A percentile compares a stretch with the other conserved stretches of the same genome.
Conservation (phyloP, 371 early-diverging fungal species). For the Rhizomucor miehei region DNA sequence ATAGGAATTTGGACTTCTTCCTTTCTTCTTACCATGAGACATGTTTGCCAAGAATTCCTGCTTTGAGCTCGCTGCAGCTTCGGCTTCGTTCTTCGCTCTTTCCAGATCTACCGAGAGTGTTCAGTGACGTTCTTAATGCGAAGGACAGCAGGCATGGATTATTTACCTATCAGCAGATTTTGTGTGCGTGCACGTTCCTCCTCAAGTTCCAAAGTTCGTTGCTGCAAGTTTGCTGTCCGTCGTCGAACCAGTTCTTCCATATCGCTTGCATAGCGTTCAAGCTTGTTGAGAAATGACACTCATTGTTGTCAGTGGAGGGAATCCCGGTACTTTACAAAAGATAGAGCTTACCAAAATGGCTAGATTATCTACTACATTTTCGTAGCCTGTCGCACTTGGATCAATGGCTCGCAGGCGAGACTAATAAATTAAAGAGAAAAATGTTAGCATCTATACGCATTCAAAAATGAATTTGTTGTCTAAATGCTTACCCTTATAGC, state of each 20-base stretch:
- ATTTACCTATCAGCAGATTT: constrained; percentile 25
- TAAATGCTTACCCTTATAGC: constrained; percentile 18
- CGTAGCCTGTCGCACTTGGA: constrained; percentile 37
- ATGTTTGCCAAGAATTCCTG: constrained; percentile 51
- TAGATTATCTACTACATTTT: constrained; percentile 49
- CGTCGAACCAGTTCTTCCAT: constrained; percentile 52
- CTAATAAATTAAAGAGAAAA: background rate
- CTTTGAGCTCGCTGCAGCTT: constrained; percentile 54
- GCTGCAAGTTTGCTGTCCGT: constrained; percentile 47
- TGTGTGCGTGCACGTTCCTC: constrained; percentile 45
- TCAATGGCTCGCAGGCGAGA: constrained; percentile 39
- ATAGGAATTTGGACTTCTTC: no score
- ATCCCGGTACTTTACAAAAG: no score
- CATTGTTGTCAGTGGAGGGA: background rate
- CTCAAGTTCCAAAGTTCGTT: constrained; percentile 49
- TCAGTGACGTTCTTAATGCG: no score
- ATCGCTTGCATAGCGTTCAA: constrained; percentile 53
- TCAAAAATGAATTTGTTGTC: background rate
- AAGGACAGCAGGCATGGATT: no score
- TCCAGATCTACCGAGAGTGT: constrained; percentile 33
- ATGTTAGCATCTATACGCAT: background rate
- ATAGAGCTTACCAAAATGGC: constrained; percentile 39
- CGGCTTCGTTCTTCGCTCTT: constrained; percentile 51
- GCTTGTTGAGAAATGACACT: constrained; percentile 8
- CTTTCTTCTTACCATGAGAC: constrained; percentile 43